phyloP scores from a whole-genome alignment of 2,329 filamentous ascomycete genomes.

The Colletotrichum scovillei region DNA sequence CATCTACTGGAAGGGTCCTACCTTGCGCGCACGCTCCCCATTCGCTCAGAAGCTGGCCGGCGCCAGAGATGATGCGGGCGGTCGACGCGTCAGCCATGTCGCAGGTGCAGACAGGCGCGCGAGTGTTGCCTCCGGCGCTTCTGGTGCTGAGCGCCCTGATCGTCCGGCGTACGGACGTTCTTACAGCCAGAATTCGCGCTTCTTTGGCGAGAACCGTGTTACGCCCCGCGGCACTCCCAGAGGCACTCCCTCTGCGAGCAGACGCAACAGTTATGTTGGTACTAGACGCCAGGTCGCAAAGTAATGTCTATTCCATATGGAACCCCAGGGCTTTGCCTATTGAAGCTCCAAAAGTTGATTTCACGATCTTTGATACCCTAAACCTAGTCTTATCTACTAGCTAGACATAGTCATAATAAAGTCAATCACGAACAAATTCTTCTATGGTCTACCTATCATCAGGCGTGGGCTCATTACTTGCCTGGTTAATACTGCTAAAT shows the following conservation, averaged over 20 bases:
- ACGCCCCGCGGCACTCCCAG: constrained; percentile 51
- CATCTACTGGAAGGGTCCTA: constrained; percentile 74
- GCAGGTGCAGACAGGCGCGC: neutral
- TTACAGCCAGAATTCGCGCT: constrained; percentile 53
- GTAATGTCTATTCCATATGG: neutral
- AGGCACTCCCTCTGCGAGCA: constrained; percentile 50
- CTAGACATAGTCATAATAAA: neutral
- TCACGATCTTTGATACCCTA: constrained; percentile 1
- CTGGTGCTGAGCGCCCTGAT: constrained; percentile 39
- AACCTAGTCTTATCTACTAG: neutral
- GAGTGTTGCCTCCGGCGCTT: neutral
- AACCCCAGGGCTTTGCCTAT: neutral
- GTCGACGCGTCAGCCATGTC: neutral
- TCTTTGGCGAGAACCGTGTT: constrained; percentile 54
- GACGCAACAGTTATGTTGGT: constrained; percentile 34
- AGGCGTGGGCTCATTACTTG: too few relatives aligned
- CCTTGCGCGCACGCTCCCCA: constrained; percentile 68
- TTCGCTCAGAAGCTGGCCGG: constrained; percentile 73
- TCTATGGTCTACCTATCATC: too few relatives aligned
- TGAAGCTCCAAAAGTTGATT: neutral
- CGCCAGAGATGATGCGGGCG: constrained; percentile 41
- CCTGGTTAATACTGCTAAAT: too few relatives aligned
- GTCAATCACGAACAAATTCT: neutral
- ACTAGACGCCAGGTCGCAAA: neutral
- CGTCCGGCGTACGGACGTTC: constrained; percentile 29